Base-by-base conservation (phyloP, 2,329 filamentous ascomycete genomes). In the Lojkania enalia region DNA sequence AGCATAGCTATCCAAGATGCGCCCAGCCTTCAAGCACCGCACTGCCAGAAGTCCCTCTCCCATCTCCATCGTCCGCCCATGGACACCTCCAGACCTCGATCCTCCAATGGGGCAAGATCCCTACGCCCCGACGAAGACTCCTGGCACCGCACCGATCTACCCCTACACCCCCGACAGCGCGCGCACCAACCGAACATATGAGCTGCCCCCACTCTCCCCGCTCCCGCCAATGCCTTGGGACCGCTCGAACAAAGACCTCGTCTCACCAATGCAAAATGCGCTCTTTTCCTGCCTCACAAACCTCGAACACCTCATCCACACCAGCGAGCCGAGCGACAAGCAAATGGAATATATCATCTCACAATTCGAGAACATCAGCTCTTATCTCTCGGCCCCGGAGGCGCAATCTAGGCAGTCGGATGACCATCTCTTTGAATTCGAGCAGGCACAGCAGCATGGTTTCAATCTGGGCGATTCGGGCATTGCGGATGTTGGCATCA, bases 301-400 rank as follows among this genome's bases (percentile, higher is more conserved):
- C 19, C 57, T 69, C 12, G 61, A 67, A 31, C 54, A 60, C 36
- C 52, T 67, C 20, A 64, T 66, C 18, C 52, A 58, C 27, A 58
- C 57, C 3, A 55, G 53, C 18, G 55, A 64, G 33, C 65, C 64
- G 3, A 61, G 57, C 23, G 62, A 65, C 18, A 56, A 61, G 20
- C 64, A 69, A 42, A 61, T 69, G 57, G 62, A 67, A 35, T 67
- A 63, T 36, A 57, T 69, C 15, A 52, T 69, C 2, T 49, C 52
- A 12, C 59, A 62, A 33, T 63, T 69, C 35, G 65, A 69, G 42
- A 54, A 58, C 36, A 65, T 69, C 52, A 58, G 60, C 5, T 48
- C 49, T 1, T 58, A 54, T 31, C 63, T 69, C 13, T 57, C 61
- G 5, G 55, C 57, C 5, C 61, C 62, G 5, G 58, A 60, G 19